Base-by-base conservation (phyloP, 108 stramenopile species). In the Cyclotella baltica region DNA sequence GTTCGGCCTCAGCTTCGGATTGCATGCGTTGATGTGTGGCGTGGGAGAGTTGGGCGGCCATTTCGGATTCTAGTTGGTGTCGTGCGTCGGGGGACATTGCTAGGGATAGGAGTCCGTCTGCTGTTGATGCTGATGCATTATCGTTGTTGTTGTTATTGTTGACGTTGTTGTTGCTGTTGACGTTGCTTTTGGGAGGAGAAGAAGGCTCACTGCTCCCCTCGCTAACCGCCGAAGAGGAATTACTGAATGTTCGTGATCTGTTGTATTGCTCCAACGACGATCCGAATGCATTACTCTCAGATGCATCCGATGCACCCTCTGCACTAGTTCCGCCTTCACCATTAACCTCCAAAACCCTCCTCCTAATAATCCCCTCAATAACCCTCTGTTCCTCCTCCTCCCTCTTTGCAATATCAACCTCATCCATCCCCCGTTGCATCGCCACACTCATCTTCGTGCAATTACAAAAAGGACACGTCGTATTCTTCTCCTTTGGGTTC, bases 381-480 rank as follows among this genome's bases (percentile, higher is more conserved):
- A 73, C 76, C 1, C 50, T 28, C 74, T 89, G 81, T 69, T 91
- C 88, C 62, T 88, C 85, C 63, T 78, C 72, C 23, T 83, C 78
- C 38, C 86, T 71, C 67, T 77, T 51, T 34, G 58, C 46, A 22
- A 88, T 75, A 33, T 79, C 81, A 34, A 70, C 71, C 48, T 77
- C 77, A 22, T 84, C 63, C 73, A 88, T 67, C 27, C 50, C 65
- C 25, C 69, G 55, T 27, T 88, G 88, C 1, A 91, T 80, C 15
- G 15, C 33, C 1, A 91, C 81, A 0, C 18, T 16, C 48, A 93
- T 64, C 74, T 90, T 90, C 16, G 48, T 29, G 67, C 61, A 27
- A 75, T 90, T 94, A 72, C 93, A 94, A 80, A 91, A 94, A 19
- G 91, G 93, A 77, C 91, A 92, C 1, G 75, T 59, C 1, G 86